Conservation (phyloP, 306 rosid genomes). For the Rubus idaeus region DNA sequence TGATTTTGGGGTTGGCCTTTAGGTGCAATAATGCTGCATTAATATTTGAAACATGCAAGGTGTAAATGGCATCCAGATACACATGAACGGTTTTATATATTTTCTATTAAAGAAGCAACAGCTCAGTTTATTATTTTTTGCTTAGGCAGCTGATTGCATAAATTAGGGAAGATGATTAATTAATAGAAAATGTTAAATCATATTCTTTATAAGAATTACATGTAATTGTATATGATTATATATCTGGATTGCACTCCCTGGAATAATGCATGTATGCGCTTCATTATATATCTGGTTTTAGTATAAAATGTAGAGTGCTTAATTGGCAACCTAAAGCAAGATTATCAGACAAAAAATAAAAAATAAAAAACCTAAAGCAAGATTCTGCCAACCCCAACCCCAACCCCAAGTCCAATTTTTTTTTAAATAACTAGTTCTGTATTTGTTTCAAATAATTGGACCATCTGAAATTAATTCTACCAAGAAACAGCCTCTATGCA, state of each 20-base stretch:
- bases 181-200: background rate
- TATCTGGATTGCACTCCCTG: background rate
- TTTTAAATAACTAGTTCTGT: background rate
- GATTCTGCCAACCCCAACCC: background rate
- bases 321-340: background rate
- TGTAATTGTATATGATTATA: background rate
- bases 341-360: background rate
- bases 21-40: conserved; percentile 48
- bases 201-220: background rate
- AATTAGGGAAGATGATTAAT: conserved; percentile 4
- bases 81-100: conserved; percentile 39
- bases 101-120: conserved; percentile 19
- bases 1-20: conserved; percentile 35
- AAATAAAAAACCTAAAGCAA: background rate
- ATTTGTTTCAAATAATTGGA: background rate
- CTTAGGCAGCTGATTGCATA: background rate
- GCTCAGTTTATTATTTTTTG: background rate
- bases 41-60: conserved; percentile 38
- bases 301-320: background rate
- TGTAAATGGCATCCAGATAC: conserved; percentile 39
- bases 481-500: background rate
- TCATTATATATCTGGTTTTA: background rate
- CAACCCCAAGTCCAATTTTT: background rate
- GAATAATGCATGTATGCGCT: background rate
- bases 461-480: background rate